phyloP scores from a whole-genome alignment of 2,329 filamentous ascomycete genomes.

The Fusarium veterinarium region DNA sequence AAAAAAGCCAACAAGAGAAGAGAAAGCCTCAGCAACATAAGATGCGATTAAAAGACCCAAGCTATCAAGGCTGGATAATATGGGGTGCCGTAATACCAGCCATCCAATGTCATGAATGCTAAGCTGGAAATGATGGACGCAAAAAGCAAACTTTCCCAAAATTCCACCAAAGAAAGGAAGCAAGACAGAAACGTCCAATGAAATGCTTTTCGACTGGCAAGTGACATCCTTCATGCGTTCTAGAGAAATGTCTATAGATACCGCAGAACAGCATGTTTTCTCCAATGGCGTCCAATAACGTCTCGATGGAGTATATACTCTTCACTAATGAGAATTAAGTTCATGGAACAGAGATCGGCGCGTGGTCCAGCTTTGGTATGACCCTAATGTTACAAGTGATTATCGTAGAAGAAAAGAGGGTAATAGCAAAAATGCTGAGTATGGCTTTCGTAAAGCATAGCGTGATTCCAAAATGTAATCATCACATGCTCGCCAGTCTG shows the following conservation, averaged over 20 bases:
- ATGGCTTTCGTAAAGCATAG: slow-evolving; percentile 27
- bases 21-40: background rate
- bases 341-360: slow-evolving; percentile 15
- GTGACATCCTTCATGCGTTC: slow-evolving; percentile 23
- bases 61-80: background rate
- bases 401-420: background rate
- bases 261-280: background rate
- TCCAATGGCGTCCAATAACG: too few relatives aligned
- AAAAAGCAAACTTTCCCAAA: slow-evolving; percentile 8
- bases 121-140: background rate
- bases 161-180: background rate
- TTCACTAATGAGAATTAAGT: too few relatives aligned
- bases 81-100: background rate
- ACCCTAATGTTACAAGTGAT: slow-evolving; percentile 38
- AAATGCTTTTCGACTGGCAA: background rate
- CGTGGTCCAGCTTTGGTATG: slow-evolving; percentile 39
- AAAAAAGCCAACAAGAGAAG: background rate
- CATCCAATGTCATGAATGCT: slow-evolving; percentile 1
- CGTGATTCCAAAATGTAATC: background rate
- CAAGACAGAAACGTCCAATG: slow-evolving; percentile 19
- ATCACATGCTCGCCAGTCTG: slow-evolving; percentile 66
- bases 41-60: background rate
- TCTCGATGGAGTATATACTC: too few relatives aligned
- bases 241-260: slow-evolving; percentile 15
- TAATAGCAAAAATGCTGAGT: slow-evolving; percentile 6